Evolutionary conservation across 1,284 basidiomycete species (phyloP).

Genomic region (Volvariella surrecta): DNA sequence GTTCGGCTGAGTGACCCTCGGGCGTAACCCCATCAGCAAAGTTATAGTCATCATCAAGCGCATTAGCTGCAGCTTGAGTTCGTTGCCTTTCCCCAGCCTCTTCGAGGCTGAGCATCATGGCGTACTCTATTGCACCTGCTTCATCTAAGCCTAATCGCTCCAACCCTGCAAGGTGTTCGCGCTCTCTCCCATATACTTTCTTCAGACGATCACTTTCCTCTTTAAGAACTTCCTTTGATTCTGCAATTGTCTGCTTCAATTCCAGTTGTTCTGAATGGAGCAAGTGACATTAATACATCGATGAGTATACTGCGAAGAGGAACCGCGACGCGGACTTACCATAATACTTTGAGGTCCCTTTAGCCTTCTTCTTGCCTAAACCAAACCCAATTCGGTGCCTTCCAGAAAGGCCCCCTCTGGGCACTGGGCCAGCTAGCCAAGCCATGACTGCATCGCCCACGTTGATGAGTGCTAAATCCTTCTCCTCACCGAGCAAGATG

Average conservation of each 20-base stretch:
- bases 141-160: constrained; percentile 69
- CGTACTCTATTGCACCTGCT: constrained; percentile 72
- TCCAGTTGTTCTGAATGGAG: constrained; percentile 47
- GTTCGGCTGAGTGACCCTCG: constrained; percentile 2
- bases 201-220: constrained; percentile 33
- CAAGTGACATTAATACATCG: background rate
- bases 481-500: constrained; percentile 49
- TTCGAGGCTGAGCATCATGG: constrained; percentile 80
- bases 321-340: constrained; percentile 45
- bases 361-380: constrained; percentile 27
- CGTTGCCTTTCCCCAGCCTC: constrained; percentile 33
- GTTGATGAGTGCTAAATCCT: constrained; percentile 53
- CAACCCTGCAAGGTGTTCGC: constrained; percentile 48
- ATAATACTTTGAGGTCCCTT: constrained; percentile 31
- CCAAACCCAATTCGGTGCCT: constrained; percentile 5
- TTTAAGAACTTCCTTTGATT: constrained; percentile 46
- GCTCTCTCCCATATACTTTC: constrained; percentile 35
- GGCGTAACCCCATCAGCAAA: constrained; percentile 1
- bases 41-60: too few species aligned
- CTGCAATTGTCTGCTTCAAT: constrained; percentile 54
- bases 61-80: too few species aligned
- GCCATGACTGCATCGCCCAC: constrained; percentile 60
- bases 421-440: constrained; percentile 55
- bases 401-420: constrained; percentile 4
- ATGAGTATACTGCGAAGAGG: background rate